A percentile compares a stretch with the other conserved stretches of the same genome.
phyloP scores from a whole-genome alignment of 1,139 yeast genomes.

The Yamadazyma diddensiae region DNA sequence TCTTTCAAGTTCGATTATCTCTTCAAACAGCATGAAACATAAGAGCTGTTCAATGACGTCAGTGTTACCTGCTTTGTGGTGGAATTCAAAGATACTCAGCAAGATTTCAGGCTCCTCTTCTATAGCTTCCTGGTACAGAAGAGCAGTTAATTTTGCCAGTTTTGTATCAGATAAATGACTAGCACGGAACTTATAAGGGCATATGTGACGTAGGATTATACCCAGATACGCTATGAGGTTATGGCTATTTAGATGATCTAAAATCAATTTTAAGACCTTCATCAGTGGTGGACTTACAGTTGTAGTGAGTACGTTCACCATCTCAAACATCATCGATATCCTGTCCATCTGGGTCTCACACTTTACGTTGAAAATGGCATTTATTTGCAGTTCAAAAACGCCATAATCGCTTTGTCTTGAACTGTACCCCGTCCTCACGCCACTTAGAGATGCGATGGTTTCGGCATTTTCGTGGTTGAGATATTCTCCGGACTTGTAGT shows the following conservation, averaged over 20 bases:
- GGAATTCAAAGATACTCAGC: constrained; percentile 25
- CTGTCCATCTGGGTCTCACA: constrained; percentile 3
- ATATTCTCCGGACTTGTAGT: constrained; percentile 32
- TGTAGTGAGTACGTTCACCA: constrained; percentile 2
- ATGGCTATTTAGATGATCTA: constrained; percentile 5
- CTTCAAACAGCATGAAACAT: constrained; percentile 27
- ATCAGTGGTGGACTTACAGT: constrained; percentile 10
- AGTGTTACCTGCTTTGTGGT: constrained; percentile 15
- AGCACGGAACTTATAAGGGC: constrained; percentile 6
- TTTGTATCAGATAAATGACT: constrained; percentile 4
- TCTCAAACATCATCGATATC: constrained; percentile 5
- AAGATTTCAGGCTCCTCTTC: constrained; percentile 27
- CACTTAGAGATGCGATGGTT: constrained; percentile 5
- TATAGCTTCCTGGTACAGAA: constrained; percentile 9
- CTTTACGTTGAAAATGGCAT: background rate
- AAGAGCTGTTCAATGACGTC: constrained; percentile 24
- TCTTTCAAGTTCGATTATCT: constrained; percentile 29
- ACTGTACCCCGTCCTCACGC: constrained; percentile 7
- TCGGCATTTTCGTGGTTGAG: constrained; percentile 28
- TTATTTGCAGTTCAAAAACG: background rate
- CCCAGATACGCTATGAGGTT: constrained; percentile 8
- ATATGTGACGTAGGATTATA: constrained; percentile 9
- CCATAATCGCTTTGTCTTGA: background rate
- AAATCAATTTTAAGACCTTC: constrained; percentile 6
- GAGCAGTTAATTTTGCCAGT: constrained; percentile 4